Evolutionary conservation across 2,329 filamentous ascomycete genomes (phyloP).

Genomic region (Paecilomyces sp.): DNA sequence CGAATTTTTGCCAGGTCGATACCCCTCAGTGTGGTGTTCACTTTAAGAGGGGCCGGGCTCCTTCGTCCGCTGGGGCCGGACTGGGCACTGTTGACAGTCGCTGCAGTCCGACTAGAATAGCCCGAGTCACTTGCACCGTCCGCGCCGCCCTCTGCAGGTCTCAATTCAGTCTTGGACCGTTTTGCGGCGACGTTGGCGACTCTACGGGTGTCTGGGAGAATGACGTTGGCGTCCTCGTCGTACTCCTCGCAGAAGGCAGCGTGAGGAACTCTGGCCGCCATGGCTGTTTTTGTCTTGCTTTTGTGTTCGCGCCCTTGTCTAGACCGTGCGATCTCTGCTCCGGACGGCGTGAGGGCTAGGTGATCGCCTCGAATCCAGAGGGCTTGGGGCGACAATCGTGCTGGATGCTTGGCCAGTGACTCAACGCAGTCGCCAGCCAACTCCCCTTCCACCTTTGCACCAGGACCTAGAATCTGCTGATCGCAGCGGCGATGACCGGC

Average conservation of each 20-base stretch:
- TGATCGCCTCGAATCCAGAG: neutral
- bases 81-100: conserved; percentile 47
- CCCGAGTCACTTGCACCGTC: conserved; percentile 55
- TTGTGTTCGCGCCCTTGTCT: conserved; percentile 3
- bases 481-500: conserved; percentile 3
- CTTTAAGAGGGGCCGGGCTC: conserved; percentile 29
- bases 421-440: neutral
- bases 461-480: conserved; percentile 8
- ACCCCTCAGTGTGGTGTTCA: conserved; percentile 26
- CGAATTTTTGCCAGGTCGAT: conserved; percentile 14
- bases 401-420: neutral
- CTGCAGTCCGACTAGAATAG: conserved; percentile 53
- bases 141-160: conserved; percentile 28
- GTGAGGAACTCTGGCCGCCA: conserved; percentile 32
- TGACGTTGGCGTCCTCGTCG: conserved; percentile 37
- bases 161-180: conserved; percentile 38
- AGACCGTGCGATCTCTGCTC: conserved; percentile 2
- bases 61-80: conserved; percentile 40
- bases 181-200: conserved; percentile 46
- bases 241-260: conserved; percentile 43
- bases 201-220: conserved; percentile 40
- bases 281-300: conserved; percentile 12
- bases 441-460: conserved; percentile 4
- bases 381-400: neutral
- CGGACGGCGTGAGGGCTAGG: neutral